Percentiles rank a stretch among this genome's conserved stretches.
Evolutionary conservation across 1,284 basidiomycete species (phyloP).

Genomic region (Limonomyces culmigenus): DNA sequence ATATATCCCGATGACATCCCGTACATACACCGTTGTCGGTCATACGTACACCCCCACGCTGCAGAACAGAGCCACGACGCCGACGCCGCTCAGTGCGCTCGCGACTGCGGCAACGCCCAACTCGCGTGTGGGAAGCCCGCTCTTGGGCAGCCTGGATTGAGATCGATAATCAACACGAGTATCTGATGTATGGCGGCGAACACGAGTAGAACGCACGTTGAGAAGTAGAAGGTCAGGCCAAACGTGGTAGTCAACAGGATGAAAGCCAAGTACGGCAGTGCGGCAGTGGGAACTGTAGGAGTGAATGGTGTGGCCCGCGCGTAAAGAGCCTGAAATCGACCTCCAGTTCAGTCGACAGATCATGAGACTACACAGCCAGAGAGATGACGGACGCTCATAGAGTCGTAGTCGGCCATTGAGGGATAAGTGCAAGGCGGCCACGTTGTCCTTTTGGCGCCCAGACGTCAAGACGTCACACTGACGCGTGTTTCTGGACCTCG

Average conservation of each 20-base stretch:
- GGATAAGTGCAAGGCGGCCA: too few relatives aligned
- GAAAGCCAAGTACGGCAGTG: conserved; percentile 63
- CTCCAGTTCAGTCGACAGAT: neutral
- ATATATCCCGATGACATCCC: too few relatives aligned
- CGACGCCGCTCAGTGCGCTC: conserved; percentile 68
- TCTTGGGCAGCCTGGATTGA: conserved; percentile 47
- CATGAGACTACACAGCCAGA: too few relatives aligned
- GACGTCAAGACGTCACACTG: too few relatives aligned
- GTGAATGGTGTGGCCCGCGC: conserved; percentile 40
- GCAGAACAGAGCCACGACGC: conserved; percentile 78
- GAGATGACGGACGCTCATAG: conserved; percentile 26
- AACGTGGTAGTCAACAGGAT: conserved; percentile 61
- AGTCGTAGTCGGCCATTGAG: conserved; percentile 23
- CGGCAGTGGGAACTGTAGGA: conserved; percentile 43
- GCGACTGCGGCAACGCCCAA: conserved; percentile 51
- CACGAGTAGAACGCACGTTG: conserved; percentile 42
- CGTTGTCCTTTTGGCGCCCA: too few relatives aligned
- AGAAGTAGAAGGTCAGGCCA: conserved; percentile 72
- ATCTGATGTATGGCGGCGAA: conserved; percentile 6
- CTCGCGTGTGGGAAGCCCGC: conserved; percentile 52
- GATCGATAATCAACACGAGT: conserved; percentile 6
- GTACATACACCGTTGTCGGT: too few relatives aligned
- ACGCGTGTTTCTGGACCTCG: too few relatives aligned
- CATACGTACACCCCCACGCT: conserved; percentile 77
- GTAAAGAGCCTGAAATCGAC: conserved; percentile 30